Base-by-base conservation (phyloP, 2,329 filamentous ascomycete genomes). In the Paraphoma sp. region DNA sequence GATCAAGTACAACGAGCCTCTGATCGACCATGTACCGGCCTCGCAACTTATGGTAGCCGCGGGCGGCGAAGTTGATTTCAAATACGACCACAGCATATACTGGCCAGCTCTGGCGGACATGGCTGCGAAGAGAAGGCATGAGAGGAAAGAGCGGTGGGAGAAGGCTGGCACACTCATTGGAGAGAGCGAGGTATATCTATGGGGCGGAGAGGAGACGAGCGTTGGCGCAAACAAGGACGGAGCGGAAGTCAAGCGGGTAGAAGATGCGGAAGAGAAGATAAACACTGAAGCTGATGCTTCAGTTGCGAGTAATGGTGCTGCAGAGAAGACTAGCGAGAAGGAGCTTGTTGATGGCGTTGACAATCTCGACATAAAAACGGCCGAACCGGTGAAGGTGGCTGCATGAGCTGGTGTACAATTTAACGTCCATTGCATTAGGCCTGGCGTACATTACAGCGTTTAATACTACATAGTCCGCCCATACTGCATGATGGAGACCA, bases 1-100 rank as follows among this genome's bases (percentile, higher is more conserved):
- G 83, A 88, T 99, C 81, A 96, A 95, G 81, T 97, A 97, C 84
- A 97, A 98, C 82, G 93, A 97, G 76, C 90, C 96, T 73, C 88
- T 97, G 81, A 84, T 84, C 65, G 82, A 90, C 65, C 92, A 93
- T 75, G 89, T 99, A 17, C 93, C 93, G 5, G 78, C 87, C 7
- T 83, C 89, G 69, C 94, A 98, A 75, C 86, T 99, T 51, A 90
- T 92, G 88, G 89, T 87, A 68, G 83, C 88, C 54, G 88, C 90
- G 69, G 88, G 89, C 46, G 94, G 95, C 55, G 85, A 91, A 48
- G 85, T 96, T 59, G 86, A 93, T 57, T 98, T 99, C 74, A 89
- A 92, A 69, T 99, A 99, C 76, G 91, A 97, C 70, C 95, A 99
- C 79, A 80, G 83, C 1, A 77, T 82, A 14, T 99, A 97, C 82